These are phyloP conservation scores for Allium sativum DNA, from an alignment of 106 monocot genomes.

Conservation along the genomic window DNA sequence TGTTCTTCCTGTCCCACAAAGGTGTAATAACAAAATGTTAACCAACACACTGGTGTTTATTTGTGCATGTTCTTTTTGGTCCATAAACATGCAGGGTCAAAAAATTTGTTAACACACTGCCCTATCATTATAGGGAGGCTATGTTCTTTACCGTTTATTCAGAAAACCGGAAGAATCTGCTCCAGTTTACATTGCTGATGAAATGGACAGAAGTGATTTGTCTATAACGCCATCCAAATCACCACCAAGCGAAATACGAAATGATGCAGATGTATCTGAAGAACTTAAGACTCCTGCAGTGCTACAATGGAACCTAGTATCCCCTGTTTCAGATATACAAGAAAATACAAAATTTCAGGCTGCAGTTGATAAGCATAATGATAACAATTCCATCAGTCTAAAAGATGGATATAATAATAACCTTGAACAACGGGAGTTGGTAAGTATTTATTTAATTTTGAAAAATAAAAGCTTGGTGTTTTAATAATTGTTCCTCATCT, in stretches of 20 bases:
- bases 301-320: constrained; percentile 13
- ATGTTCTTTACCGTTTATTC: constrained; percentile 65
- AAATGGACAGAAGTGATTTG: constrained; percentile 25
- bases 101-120: no score
- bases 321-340: constrained; percentile 16
- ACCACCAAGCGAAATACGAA: constrained; percentile 30
- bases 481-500: no score
- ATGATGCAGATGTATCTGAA: constrained; percentile 15
- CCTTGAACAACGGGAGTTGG: no score
- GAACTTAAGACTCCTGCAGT: constrained; percentile 2
- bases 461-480: no score
- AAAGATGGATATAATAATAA: constrained; percentile 10
- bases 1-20: no score
- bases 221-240: constrained; percentile 36
- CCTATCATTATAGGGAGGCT: constrained; percentile 33
- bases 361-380: background rate
- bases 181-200: constrained; percentile 30
- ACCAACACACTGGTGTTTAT: no score
- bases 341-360: constrained; percentile 5
- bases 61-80: no score
- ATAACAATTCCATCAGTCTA: constrained; percentile 7
- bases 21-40: no score
- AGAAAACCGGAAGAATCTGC: constrained; percentile 39
- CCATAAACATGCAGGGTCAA: no score
- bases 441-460: no score